Percentiles rank a stretch among this genome's conserved stretches.
These are phyloP conservation scores for Boletus tomentosulus DNA, from an alignment of 768 basidiomycete genomes.

Conservation along the genomic window DNA sequence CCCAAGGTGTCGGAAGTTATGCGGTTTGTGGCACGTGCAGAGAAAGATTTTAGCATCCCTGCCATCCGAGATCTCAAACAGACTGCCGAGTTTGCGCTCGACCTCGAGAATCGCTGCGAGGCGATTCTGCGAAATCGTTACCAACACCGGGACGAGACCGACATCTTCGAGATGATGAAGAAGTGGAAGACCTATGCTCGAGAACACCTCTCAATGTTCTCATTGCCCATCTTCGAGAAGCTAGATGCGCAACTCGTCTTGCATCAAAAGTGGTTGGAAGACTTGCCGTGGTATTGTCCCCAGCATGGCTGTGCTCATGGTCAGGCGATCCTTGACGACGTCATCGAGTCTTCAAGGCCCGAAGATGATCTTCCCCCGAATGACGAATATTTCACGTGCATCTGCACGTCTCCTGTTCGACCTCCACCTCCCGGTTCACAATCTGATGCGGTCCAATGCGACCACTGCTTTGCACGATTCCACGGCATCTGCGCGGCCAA, in stretches of 20 bases:
- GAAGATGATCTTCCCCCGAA: slow-evolving; percentile 76
- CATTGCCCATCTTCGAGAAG: slow-evolving; percentile 67
- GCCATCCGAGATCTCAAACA: slow-evolving; percentile 63
- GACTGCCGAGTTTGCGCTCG: slow-evolving; percentile 71
- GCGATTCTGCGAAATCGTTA: slow-evolving; percentile 65
- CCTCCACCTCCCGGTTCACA: slow-evolving; percentile 71
- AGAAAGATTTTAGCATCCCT: slow-evolving; percentile 72
- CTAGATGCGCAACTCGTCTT: slow-evolving; percentile 61
- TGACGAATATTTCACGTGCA: slow-evolving; percentile 84
- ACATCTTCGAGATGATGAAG: slow-evolving; percentile 67
- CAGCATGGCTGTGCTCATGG: slow-evolving; percentile 65
- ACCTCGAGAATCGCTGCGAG: slow-evolving; percentile 73
- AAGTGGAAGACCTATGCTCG: slow-evolving; percentile 72
- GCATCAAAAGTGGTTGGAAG: slow-evolving; percentile 70
- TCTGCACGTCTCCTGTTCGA: slow-evolving; percentile 70
- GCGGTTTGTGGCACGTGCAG: slow-evolving; percentile 62
- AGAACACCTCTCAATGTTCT: slow-evolving; percentile 69
- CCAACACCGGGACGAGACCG: slow-evolving; percentile 48
- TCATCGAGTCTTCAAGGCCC: slow-evolving; percentile 66
- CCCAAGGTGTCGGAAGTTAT: slow-evolving; percentile 69
- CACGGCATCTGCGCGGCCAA: slow-evolving; percentile 82
- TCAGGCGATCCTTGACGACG: slow-evolving; percentile 65
- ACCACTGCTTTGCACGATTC: slow-evolving; percentile 84
- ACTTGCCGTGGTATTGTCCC: slow-evolving; percentile 75
- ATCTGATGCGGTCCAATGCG: slow-evolving; percentile 87